Conservation (phyloP, 345 rosid species). For the Eucalyptus marginata region DNA sequence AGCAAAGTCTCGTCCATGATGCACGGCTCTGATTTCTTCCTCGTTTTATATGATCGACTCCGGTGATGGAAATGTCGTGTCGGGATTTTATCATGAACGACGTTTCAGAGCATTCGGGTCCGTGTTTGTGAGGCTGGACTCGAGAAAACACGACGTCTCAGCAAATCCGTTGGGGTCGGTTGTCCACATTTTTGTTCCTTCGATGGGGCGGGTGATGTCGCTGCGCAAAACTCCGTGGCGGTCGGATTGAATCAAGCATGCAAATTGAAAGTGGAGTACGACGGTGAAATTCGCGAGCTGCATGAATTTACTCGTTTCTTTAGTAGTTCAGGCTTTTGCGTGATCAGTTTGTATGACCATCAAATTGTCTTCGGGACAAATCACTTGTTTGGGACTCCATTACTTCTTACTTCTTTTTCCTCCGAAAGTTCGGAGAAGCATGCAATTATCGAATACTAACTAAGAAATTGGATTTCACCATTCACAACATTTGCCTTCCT, state of each 20-base stretch:
- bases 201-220: accelerated
- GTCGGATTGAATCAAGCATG: neutral
- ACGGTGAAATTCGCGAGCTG: neutral
- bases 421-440: neutral
- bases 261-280: neutral
- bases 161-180: too few relatives aligned
- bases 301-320: neutral
- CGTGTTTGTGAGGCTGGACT: accelerated
- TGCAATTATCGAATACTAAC: neutral
- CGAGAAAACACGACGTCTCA: neutral
- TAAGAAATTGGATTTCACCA: neutral
- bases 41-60: neutral
- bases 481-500: neutral
- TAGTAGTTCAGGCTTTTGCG: neutral
- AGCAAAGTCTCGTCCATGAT: neutral
- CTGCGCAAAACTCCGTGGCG: neutral
- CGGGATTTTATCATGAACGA: neutral
- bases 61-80: neutral
- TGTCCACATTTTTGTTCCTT: neutral
- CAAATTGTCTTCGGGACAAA: neutral
- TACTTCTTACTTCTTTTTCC: neutral
- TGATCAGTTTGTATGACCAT: neutral
- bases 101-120: neutral
- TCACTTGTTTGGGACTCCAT: neutral
- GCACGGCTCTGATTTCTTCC: neutral